phyloP scores from a whole-genome alignment of 495 filamentous ascomycete species.

The Neurospora sp. region DNA sequence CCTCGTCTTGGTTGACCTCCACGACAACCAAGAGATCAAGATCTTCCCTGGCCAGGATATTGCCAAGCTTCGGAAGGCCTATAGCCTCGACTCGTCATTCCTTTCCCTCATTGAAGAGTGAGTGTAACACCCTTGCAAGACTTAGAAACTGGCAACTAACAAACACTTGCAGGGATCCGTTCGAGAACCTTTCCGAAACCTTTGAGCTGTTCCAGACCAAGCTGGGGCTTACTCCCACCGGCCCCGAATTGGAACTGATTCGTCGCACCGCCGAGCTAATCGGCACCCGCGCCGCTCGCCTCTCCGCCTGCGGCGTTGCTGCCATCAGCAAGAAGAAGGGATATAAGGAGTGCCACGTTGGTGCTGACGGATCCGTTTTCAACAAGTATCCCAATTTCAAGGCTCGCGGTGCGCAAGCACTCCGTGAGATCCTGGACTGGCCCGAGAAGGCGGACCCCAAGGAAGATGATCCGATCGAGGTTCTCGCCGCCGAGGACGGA shows the following conservation, averaged over 20 bases:
- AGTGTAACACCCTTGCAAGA: conserved; percentile 6
- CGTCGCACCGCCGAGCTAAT: conserved; percentile 86
- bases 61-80: conserved; percentile 65
- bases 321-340: conserved; percentile 95
- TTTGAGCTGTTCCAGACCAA: conserved; percentile 65
- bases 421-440: conserved; percentile 94
- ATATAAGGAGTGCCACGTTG: conserved; percentile 79
- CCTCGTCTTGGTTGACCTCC: conserved; percentile 74
- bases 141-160: background rate
- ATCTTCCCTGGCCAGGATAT: conserved; percentile 83
- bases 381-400: conserved; percentile 99
- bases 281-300: conserved; percentile 83
- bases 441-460: conserved; percentile 45
- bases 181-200: conserved; percentile 85
- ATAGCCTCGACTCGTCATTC: conserved; percentile 85
- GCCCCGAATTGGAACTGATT: conserved; percentile 73
- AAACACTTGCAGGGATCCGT: conserved; percentile 58
- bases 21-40: conserved; percentile 62
- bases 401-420: conserved; percentile 73
- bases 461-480: conserved; percentile 75
- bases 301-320: conserved; percentile 88
- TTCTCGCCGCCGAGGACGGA: conserved; percentile 85
- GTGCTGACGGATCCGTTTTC: conserved; percentile 92
- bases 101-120: conserved; percentile 88
- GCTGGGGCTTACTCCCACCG: conserved; percentile 56